These are phyloP conservation scores for Sanghuangporus sanghuang DNA, from an alignment of 1,284 basidiomycete genomes.

Conservation along the genomic window DNA sequence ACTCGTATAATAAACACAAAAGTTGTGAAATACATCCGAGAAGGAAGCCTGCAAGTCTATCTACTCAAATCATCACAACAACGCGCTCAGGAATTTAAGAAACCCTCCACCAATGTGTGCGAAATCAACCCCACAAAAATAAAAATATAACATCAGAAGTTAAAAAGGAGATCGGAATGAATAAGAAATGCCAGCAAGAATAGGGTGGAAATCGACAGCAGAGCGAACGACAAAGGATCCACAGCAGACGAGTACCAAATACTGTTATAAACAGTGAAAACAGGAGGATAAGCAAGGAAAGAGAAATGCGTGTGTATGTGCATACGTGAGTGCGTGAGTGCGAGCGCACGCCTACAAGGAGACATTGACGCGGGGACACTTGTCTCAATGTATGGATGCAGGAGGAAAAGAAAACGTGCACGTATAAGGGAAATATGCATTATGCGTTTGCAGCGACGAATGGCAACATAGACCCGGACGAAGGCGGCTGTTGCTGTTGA, in stretches of 20 bases:
- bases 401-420: not conserved
- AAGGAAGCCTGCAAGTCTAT: no score
- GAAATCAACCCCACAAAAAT: not conserved
- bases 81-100: no score
- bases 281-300: not conserved
- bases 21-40: no score
- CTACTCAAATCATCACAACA: no score
- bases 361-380: not conserved
- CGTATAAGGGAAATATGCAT: not conserved
- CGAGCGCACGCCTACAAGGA: not conserved
- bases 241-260: not conserved
- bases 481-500: not conserved
- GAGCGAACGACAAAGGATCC: not conserved
- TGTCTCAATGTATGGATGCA: not conserved
- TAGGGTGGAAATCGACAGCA: not conserved
- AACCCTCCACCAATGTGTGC: not conserved
- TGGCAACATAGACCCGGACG: not conserved
- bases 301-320: not conserved
- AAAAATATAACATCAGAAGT: not conserved
- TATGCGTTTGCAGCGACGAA: slow-evolving; percentile 5
- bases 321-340: not conserved
- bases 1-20: no score
- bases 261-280: no score
- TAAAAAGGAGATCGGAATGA: not conserved
- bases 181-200: not conserved